Conservation (phyloP, 805 yeast species). For the Metschnikowia noctiluminum region DNA sequence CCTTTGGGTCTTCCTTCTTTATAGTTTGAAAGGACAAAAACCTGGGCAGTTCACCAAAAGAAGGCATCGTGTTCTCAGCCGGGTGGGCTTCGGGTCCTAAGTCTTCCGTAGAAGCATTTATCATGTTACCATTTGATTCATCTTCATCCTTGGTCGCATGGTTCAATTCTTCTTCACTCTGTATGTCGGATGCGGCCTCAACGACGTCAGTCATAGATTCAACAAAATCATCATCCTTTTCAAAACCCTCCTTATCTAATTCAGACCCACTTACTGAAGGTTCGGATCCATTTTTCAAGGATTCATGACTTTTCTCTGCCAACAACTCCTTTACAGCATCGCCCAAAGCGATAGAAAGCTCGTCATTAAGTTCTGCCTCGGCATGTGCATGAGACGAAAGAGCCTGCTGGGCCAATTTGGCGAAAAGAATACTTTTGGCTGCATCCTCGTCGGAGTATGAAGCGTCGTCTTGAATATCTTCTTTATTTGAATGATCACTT, state of each 20-base stretch:
- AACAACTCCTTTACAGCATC: background rate
- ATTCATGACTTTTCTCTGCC: background rate
- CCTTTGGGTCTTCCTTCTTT: constrained; percentile 9
- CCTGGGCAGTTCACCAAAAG: background rate
- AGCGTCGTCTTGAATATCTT: too few relatives aligned
- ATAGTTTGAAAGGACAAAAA: constrained; percentile 14
- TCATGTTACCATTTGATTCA: too few relatives aligned
- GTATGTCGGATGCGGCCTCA: too few relatives aligned
- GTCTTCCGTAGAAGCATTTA: too few relatives aligned
- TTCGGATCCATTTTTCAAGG: background rate
- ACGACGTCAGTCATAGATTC: too few relatives aligned
- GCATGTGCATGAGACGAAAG: background rate
- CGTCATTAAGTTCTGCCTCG: background rate
- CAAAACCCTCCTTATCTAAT: background rate
- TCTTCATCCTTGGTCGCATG: too few relatives aligned
- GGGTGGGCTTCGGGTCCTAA: too few relatives aligned
- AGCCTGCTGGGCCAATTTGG: constrained; percentile 1
- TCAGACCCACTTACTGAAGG: background rate
- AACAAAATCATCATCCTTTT: background rate
- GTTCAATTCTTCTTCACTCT: too few relatives aligned
- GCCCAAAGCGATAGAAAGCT: background rate
- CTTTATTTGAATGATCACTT: background rate
- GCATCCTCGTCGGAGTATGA: background rate
- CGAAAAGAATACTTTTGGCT: background rate
- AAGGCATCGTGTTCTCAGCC: background rate